Percentiles rank a stretch among this genome's conserved stretches.
Evolutionary conservation across 441 rosid species (phyloP).

Genomic region (Populus trichocarpa): DNA sequence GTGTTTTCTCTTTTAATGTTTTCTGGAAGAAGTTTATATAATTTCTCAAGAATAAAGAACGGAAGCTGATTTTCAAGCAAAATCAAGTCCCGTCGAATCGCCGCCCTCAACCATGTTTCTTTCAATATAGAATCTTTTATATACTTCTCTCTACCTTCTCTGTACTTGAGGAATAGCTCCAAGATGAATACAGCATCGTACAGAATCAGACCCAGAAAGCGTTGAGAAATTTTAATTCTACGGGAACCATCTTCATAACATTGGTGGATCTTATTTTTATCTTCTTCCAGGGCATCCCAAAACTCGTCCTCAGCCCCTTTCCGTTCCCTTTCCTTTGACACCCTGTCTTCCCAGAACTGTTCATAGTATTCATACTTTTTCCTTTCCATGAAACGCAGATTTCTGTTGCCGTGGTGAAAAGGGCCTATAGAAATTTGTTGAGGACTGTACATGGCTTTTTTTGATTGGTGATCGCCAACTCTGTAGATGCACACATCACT

Average conservation of each 20-base stretch:
- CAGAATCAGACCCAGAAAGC: too few species aligned
- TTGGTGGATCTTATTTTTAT: constrained; percentile 7
- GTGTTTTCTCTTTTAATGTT: neutral
- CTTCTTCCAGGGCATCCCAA: neutral
- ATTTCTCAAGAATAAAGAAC: constrained; percentile 5
- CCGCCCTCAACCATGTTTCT: too few species aligned
- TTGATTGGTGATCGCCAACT: constrained; percentile 3
- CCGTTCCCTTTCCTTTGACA: too few species aligned
- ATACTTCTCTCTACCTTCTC: too few species aligned
- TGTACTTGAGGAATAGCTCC: neutral
- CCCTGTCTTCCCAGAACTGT: too few species aligned
- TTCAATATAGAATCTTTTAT: too few species aligned
- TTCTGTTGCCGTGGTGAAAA: too few species aligned
- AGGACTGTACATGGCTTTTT: neutral
- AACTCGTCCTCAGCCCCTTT: neutral
- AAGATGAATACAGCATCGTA: neutral
- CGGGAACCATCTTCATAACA: constrained; percentile 15
- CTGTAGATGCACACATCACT: neutral
- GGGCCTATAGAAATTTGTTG: too few species aligned
- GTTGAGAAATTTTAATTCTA: accelerated
- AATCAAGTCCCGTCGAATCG: too few species aligned
- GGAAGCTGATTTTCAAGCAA: neutral
- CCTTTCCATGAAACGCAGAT: too few species aligned
- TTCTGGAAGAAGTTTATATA: constrained; percentile 4
- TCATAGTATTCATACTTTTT: too few species aligned